phyloP scores from a whole-genome alignment of 2,329 filamentous ascomycete species.

The Colletotrichum gigasporum region DNA sequence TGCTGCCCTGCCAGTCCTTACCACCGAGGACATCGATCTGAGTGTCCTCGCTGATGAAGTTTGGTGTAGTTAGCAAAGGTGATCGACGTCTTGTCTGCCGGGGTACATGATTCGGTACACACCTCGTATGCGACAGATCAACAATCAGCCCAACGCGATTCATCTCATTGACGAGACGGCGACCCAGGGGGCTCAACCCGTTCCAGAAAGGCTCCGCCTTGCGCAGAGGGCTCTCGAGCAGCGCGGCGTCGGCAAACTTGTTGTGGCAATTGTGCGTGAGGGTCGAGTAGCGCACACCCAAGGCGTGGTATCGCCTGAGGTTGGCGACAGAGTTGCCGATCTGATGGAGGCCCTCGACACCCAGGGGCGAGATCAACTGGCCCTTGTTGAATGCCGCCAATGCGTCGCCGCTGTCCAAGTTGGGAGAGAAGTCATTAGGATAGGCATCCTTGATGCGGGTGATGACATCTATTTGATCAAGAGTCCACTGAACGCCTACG shows the following conservation, averaged over 20 bases:
- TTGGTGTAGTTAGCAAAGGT: slow-evolving; percentile 5
- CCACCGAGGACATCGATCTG: slow-evolving; percentile 84
- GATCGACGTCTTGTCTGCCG: background rate
- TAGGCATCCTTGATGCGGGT: slow-evolving; percentile 70
- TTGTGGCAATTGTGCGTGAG: slow-evolving; percentile 96
- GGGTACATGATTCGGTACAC: background rate
- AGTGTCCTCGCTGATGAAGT: slow-evolving; percentile 71
- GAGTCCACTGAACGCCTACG: slow-evolving; percentile 70
- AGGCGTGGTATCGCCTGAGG: slow-evolving; percentile 76
- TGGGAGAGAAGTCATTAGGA: slow-evolving; percentile 74
- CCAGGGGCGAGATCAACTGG: slow-evolving; percentile 80
- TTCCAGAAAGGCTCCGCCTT: slow-evolving; percentile 69
- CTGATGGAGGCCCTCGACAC: slow-evolving; percentile 90
- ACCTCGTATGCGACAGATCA: slow-evolving; percentile 78
- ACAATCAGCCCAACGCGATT: slow-evolving; percentile 96
- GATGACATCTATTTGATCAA: slow-evolving; percentile 80
- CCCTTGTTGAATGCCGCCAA: slow-evolving; percentile 67
- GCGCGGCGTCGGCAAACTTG: slow-evolving; percentile 84
- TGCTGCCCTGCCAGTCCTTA: slow-evolving; percentile 74
- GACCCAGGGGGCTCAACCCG: slow-evolving; percentile 78
- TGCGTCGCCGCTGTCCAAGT: slow-evolving; percentile 68
- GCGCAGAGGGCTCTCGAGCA: slow-evolving; percentile 63
- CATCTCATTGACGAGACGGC: slow-evolving; percentile 83
- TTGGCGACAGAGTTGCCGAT: slow-evolving; percentile 86
- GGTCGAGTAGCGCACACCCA: slow-evolving; percentile 89